Conservation (phyloP, 192 early-diverging fungal genomes). For the Linderina pennispora region DNA sequence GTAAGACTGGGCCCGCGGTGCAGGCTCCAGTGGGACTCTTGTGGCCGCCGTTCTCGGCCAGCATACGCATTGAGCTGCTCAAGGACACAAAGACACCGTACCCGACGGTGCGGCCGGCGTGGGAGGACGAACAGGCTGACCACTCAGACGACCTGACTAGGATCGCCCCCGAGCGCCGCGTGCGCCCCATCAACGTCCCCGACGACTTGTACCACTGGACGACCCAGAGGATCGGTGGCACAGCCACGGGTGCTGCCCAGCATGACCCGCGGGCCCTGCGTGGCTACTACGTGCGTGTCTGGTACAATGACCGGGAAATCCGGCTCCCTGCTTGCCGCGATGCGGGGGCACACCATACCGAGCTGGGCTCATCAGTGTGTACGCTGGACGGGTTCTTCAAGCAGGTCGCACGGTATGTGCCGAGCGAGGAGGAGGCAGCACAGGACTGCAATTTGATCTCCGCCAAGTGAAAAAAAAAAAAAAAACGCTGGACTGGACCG, state of each 20-base stretch:
- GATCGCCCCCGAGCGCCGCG: conserved; percentile 19
- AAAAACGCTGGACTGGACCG: no score
- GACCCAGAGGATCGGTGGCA: background rate
- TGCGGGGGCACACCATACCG: conserved; percentile 38
- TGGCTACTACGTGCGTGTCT: conserved; percentile 47
- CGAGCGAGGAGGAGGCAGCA: conserved; percentile 18
- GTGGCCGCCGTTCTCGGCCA: conserved; percentile 38
- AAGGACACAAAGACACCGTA: conserved; percentile 25
- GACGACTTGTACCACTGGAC: conserved; percentile 32
- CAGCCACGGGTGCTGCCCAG: background rate
- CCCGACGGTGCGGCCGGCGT: conserved; percentile 18
- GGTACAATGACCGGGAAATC: conserved; percentile 34
- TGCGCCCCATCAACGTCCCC: conserved; percentile 27
- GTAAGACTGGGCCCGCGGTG: background rate
- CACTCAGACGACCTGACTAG: conserved; percentile 9
- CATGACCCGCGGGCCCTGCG: conserved; percentile 20
- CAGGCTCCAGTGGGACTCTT: background rate
- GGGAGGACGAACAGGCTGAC: conserved; percentile 26
- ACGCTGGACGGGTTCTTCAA: conserved; percentile 48
- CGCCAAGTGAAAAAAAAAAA: conserved; percentile 4
- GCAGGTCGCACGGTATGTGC: conserved; percentile 31
- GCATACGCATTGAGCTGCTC: conserved; percentile 38
- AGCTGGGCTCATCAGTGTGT: conserved; percentile 27
- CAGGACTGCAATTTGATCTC: conserved; percentile 3
- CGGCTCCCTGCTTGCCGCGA: conserved; percentile 39